Evolutionary conservation across 225 moss, liverwort and hornwort genomes (phyloP).

Genomic region (Antitrichia curtipendula): DNA sequence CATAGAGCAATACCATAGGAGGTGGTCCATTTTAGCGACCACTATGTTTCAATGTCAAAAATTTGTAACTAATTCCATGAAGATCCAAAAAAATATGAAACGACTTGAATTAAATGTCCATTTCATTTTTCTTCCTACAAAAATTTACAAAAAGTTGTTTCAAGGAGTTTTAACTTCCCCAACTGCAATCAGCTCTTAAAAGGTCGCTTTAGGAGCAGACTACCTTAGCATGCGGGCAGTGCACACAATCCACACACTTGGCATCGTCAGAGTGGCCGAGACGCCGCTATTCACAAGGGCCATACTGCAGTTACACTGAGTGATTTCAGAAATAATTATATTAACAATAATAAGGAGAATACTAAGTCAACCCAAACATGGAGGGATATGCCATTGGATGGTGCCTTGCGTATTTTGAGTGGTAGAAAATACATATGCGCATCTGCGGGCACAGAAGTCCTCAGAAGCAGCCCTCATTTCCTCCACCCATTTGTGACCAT

Average conservation of each 20-base stretch:
- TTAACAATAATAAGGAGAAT: not conserved
- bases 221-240: not conserved
- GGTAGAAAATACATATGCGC: not conserved
- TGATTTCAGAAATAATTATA: not conserved
- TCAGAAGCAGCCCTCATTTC: not conserved
- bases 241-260: not conserved
- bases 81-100: too few species aligned
- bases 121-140: too few species aligned
- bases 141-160: too few species aligned
- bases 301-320: too few species aligned
- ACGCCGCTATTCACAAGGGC: not conserved
- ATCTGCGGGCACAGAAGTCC: not conserved
- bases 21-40: too few species aligned
- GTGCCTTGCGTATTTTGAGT: not conserved
- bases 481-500: not conserved
- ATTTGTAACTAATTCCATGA: too few species aligned
- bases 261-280: not conserved
- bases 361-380: not conserved
- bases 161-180: too few species aligned
- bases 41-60: too few species aligned
- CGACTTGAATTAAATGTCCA: too few species aligned
- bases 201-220: too few species aligned
- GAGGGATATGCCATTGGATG: not conserved
- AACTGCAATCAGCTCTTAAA: too few species aligned
- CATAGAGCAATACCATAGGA: too few species aligned